phyloP scores from a whole-genome alignment of 1,139 yeast genomes.

The Waltiozyma sp. region DNA sequence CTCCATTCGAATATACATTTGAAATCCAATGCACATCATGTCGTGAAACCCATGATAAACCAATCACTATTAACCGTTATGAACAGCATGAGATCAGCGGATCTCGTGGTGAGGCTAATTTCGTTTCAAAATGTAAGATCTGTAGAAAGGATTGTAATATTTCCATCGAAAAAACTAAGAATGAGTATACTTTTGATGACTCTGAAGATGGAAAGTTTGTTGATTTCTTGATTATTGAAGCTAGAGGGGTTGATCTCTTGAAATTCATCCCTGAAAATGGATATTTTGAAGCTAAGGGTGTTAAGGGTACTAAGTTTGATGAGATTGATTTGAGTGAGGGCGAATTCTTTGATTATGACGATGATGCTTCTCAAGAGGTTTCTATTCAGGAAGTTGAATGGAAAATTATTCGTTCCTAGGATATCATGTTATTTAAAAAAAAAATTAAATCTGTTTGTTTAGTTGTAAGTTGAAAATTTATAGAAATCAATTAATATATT shows the following conservation, averaged over 20 bases:
- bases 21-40: slow-evolving; percentile 69
- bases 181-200: slow-evolving; percentile 25
- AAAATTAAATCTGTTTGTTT: too few species aligned
- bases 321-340: slow-evolving; percentile 68
- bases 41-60: slow-evolving; percentile 66
- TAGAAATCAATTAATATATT: too few species aligned
- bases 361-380: slow-evolving; percentile 69
- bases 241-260: slow-evolving; percentile 71
- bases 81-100: slow-evolving; percentile 47
- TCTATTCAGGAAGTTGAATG: slow-evolving; percentile 65
- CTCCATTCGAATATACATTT: slow-evolving; percentile 69
- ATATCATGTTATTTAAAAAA: too few species aligned
- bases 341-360: slow-evolving; percentile 96
- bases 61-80: slow-evolving; percentile 57
- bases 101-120: slow-evolving; percentile 76
- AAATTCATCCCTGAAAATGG: slow-evolving; percentile 55
- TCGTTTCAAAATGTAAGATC: slow-evolving; percentile 63
- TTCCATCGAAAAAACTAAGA: slow-evolving; percentile 26
- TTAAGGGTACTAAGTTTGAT: slow-evolving; percentile 40
- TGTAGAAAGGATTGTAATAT: slow-evolving; percentile 41
- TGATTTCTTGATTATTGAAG: slow-evolving; percentile 56
- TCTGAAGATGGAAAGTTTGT: slow-evolving; percentile 21
- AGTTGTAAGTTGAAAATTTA: not conserved
- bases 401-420: slow-evolving; percentile 28
- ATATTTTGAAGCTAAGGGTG: slow-evolving; percentile 49